These are phyloP conservation scores for Rehmannia glutinosa DNA, from an alignment of 257 asterid species.

Conservation along the genomic window DNA sequence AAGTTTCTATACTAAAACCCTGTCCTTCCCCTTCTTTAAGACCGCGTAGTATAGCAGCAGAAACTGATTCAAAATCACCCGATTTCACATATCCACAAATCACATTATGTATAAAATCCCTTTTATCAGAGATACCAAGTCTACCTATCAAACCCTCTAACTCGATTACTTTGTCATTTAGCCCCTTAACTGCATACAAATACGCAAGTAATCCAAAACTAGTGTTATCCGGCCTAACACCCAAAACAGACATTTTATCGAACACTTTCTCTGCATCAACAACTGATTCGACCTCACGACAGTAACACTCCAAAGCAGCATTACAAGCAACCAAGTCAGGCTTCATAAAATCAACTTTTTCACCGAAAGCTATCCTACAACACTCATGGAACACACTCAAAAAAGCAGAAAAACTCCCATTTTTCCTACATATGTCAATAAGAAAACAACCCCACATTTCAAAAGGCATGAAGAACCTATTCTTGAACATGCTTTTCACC, in stretches of 20 bases:
- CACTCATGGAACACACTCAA: constrained; percentile 62
- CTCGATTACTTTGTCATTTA: constrained; percentile 52
- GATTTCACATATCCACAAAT: constrained; percentile 71
- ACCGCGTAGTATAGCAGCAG: constrained; percentile 42
- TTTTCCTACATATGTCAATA: constrained; percentile 58
- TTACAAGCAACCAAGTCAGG: constrained; percentile 83
- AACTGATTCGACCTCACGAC: constrained; percentile 63
- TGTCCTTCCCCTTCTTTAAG: constrained; percentile 42
- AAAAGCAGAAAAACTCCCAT: constrained; percentile 62
- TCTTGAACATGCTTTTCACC: constrained; percentile 76
- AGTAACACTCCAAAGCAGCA: constrained; percentile 79
- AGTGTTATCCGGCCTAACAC: constrained; percentile 64
- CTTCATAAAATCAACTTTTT: constrained; percentile 57
- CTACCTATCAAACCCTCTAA: constrained; percentile 53
- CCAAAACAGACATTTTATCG: constrained; percentile 72
- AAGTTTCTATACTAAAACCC: constrained; percentile 46
- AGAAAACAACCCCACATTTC: constrained; percentile 65
- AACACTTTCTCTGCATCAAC: constrained; percentile 68
- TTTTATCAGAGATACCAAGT: constrained; percentile 47
- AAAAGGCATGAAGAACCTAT: constrained; percentile 83
- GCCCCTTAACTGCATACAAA: constrained; percentile 78
- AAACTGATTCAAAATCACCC: constrained; percentile 52
- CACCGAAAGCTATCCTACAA: constrained; percentile 71
- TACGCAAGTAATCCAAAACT: constrained; percentile 77
- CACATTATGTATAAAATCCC: constrained; percentile 44